Percentiles rank a stretch among this genome's conserved stretches.
These are phyloP conservation scores for Grammothele lineata DNA, from an alignment of 768 basidiomycete genomes.

Conservation along the genomic window DNA sequence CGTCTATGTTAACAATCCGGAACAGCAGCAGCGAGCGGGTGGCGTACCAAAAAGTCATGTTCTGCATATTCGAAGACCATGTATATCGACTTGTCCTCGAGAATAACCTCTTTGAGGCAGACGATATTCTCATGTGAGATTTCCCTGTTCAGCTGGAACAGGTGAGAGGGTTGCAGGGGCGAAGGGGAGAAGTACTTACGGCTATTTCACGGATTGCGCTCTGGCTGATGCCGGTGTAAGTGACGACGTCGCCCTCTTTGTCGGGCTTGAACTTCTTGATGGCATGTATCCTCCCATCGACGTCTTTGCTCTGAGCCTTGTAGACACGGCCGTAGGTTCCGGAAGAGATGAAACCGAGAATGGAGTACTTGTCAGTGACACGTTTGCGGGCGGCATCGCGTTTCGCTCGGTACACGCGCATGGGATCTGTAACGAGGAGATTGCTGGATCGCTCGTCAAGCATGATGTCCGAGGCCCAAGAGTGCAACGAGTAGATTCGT, in stretches of 20 bases:
- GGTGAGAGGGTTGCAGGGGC: neutral
- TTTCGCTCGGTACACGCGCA: conserved; percentile 80
- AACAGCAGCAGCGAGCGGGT: too few species aligned
- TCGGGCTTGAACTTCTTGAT: conserved; percentile 99
- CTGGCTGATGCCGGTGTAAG: conserved; percentile 97
- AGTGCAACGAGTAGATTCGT: too few species aligned
- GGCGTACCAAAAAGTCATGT: conserved; percentile 89
- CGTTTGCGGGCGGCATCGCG: conserved; percentile 64
- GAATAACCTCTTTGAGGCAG: conserved; percentile 87
- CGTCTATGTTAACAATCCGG: too few species aligned
- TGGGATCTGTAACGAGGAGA: conserved; percentile 58
- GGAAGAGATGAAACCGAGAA: conserved; percentile 96
- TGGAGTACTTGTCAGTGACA: conserved; percentile 81
- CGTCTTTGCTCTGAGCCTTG: conserved; percentile 81
- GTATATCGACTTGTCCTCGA: conserved; percentile 98
- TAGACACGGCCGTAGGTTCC: conserved; percentile 99
- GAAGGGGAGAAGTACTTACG: conserved; percentile 40
- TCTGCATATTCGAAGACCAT: conserved; percentile 99
- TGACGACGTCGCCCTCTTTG: conserved; percentile 94
- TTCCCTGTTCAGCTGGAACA: conserved; percentile 76
- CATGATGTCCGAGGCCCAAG: too few species aligned
- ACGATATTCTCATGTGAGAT: conserved; percentile 90
- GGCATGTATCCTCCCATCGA: conserved; percentile 73
- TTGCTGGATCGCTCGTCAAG: conserved; percentile 20
- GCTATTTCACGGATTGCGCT: conserved; percentile 97